Percentiles rank a stretch among this genome's conserved stretches.
phyloP scores from a whole-genome alignment of 306 rosid species.

The Echinosophora koreensis region DNA sequence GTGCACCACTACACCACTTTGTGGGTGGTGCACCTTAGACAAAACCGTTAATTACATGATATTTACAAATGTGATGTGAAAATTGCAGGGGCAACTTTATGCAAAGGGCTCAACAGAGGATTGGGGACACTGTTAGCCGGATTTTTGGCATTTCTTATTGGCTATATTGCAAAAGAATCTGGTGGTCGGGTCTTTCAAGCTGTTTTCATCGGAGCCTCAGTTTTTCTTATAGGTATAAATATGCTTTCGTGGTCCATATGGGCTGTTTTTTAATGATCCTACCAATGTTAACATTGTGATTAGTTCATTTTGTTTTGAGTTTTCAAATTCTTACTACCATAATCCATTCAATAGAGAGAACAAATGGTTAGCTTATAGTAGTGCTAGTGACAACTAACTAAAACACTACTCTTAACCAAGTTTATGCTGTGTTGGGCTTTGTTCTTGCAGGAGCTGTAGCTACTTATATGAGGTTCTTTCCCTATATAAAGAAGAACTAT shows the following conservation, averaged over 20 bases:
- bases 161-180: slow-evolving; percentile 59
- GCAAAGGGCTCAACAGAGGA: slow-evolving; percentile 98
- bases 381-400: too few relatives aligned
- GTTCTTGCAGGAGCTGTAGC: slow-evolving; percentile 76
- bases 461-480: slow-evolving; percentile 89
- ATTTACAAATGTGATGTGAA: too few relatives aligned
- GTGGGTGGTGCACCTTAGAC: too few relatives aligned
- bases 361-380: background rate
- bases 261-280: background rate
- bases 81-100: slow-evolving; percentile 84
- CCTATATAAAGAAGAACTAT: slow-evolving; percentile 88
- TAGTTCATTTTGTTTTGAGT: background rate
- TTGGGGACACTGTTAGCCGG: slow-evolving; percentile 90
- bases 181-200: slow-evolving; percentile 64
- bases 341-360: background rate
- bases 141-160: slow-evolving; percentile 74
- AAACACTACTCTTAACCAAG: too few relatives aligned
- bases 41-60: too few relatives aligned
- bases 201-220: slow-evolving; percentile 77
- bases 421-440: slow-evolving; percentile 12
- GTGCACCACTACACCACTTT: too few relatives aligned
- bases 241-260: background rate
- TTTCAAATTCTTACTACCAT: slow-evolving; percentile 15
- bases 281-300: background rate
- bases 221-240: slow-evolving; percentile 76